Conservation (phyloP, 257 asterid genomes). For the Linderniella brevidens region DNA sequence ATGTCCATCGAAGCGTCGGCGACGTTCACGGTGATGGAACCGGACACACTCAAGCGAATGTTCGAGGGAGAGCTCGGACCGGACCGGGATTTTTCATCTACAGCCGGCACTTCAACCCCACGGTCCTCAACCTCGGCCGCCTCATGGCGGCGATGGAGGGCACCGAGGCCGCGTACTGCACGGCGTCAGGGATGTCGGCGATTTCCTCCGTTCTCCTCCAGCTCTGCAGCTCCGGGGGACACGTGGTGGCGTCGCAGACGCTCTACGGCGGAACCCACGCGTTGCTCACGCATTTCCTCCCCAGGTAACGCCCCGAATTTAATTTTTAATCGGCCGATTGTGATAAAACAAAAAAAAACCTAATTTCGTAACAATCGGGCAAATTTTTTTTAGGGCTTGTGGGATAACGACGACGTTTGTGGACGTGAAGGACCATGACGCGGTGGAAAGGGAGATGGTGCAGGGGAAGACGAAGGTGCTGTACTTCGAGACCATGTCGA, state of each 20-base stretch:
- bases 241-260: conserved; percentile 65
- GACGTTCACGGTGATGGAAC: conserved; percentile 97
- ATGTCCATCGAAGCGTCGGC: conserved; percentile 99
- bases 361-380: no score
- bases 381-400: conserved; percentile 25
- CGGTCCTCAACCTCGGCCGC: conserved; percentile 80
- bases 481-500: conserved; percentile 63
- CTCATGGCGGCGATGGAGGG: conserved; percentile 88
- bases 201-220: conserved; percentile 71
- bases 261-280: conserved; percentile 96
- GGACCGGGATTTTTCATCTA: conserved; percentile 83
- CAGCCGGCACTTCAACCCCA: conserved; percentile 95
- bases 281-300: conserved; percentile 56
- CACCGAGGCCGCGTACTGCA: conserved; percentile 93
- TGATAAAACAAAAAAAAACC: no score
- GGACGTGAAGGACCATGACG: conserved; percentile 37
- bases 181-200: conserved; percentile 96
- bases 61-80: conserved; percentile 89
- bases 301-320: conserved; percentile 8
- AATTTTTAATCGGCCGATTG: no score
- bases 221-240: conserved; percentile 85
- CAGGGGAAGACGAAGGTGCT: conserved; percentile 63
- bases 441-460: conserved; percentile 41
- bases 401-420: conserved; percentile 80
- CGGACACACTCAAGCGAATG: conserved; percentile 94